These are phyloP conservation scores for Metschnikowia noctiluminum DNA, from an alignment of 805 yeast species.

Conservation along the genomic window DNA sequence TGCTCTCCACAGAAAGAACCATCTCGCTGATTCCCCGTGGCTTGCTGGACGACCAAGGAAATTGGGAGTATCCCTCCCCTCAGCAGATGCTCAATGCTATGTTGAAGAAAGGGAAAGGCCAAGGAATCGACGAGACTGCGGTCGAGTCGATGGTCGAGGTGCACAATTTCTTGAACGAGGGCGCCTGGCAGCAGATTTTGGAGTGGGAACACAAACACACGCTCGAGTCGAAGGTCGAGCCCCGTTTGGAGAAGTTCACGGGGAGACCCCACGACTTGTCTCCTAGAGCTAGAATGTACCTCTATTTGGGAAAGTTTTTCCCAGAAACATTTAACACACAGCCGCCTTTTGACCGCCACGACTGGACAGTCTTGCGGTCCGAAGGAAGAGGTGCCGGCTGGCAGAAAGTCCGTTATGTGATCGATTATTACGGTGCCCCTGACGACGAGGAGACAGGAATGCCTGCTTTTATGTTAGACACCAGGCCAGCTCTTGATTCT, in stretches of 20 bases:
- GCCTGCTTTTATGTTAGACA: constrained; percentile 91
- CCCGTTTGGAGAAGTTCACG: constrained; percentile 79
- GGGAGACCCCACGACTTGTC: constrained; percentile 87
- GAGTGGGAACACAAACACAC: constrained; percentile 86
- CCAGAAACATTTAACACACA: constrained; percentile 70
- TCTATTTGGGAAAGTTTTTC: constrained; percentile 61
- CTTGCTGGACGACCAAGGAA: constrained; percentile 55
- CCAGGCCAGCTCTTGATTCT: constrained; percentile 89
- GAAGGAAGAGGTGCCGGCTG: constrained; percentile 46
- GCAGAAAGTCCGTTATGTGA: constrained; percentile 79
- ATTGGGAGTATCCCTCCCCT: constrained; percentile 99
- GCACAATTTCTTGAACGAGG: constrained; percentile 93
- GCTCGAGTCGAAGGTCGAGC: constrained; percentile 50
- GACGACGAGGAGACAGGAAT: constrained; percentile 81
- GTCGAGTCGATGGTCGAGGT: constrained; percentile 96
- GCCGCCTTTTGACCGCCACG: constrained; percentile 97
- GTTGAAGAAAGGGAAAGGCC: constrained; percentile 87
- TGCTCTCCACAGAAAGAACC: constrained; percentile 80
- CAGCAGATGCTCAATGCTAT: constrained; percentile 99
- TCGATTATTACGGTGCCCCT: constrained; percentile 95
- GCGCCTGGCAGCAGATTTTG: constrained; percentile 93
- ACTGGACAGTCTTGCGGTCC: constrained; percentile 90
- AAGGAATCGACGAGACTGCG: constrained; percentile 89
- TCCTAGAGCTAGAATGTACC: constrained; percentile 77
- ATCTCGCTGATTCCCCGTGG: constrained; percentile 88